Evolutionary conservation across 1,139 yeast genomes (phyloP).

Genomic region (Yamadazyma oceani): DNA sequence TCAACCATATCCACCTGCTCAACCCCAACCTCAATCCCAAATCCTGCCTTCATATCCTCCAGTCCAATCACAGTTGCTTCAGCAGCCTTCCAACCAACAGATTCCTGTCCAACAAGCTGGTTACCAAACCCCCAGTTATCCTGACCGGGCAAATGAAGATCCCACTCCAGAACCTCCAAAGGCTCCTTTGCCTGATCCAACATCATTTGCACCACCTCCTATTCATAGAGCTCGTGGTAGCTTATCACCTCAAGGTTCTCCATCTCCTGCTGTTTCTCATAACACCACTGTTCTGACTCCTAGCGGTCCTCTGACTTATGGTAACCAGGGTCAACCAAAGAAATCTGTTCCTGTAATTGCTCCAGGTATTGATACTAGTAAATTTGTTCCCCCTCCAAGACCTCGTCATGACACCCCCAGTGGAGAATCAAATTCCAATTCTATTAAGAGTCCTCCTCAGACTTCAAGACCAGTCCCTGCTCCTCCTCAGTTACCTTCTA

Average conservation of each 20-base stretch:
- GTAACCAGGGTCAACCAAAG: neutral
- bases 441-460: neutral
- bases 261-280: slow-evolving; percentile 5
- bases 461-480: slow-evolving; percentile 5
- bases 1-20: slow-evolving; percentile 10
- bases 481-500: slow-evolving; percentile 16
- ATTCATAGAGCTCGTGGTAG: slow-evolving; percentile 25
- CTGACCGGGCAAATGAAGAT: slow-evolving; percentile 3
- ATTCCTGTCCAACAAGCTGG: no score
- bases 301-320: neutral
- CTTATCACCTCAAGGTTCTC: slow-evolving; percentile 4
- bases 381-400: slow-evolving; percentile 20
- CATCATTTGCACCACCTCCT: slow-evolving; percentile 46
- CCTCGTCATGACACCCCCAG: slow-evolving; percentile 15
- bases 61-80: slow-evolving; percentile 5
- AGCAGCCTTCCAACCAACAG: no score
- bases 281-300: slow-evolving; percentile 4
- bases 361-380: slow-evolving; percentile 12
- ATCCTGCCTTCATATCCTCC: slow-evolving; percentile 5
- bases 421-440: neutral
- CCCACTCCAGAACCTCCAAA: slow-evolving; percentile 13
- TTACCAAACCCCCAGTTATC: slow-evolving; percentile 4
- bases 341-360: slow-evolving; percentile 14
- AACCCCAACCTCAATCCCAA: slow-evolving; percentile 4
- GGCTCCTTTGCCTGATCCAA: slow-evolving; percentile 37